Conservation (phyloP, 805 yeast genomes). For the Starmerella lactis-condensi region DNA sequence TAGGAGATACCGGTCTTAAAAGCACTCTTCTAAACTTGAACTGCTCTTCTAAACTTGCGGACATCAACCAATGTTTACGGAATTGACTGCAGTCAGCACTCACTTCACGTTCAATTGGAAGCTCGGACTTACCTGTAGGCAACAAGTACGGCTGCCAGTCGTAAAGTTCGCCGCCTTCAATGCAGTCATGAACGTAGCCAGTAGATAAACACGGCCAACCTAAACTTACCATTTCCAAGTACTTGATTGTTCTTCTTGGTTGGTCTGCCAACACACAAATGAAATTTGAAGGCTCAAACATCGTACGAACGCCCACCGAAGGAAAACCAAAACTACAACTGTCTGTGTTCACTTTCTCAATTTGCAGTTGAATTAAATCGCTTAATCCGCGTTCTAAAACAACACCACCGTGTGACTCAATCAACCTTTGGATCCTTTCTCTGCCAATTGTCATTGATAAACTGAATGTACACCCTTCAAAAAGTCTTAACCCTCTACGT, state of each 20-base stretch:
- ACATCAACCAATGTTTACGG: slow-evolving; percentile 12
- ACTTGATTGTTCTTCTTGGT: slow-evolving; percentile 51
- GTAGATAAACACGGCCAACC: slow-evolving; percentile 64
- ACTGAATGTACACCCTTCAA: slow-evolving; percentile 3
- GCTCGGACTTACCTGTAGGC: slow-evolving; percentile 52
- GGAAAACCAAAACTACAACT: slow-evolving; percentile 1
- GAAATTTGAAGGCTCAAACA: slow-evolving; percentile 32
- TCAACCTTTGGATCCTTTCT: slow-evolving; percentile 1
- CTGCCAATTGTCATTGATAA: slow-evolving; percentile 4
- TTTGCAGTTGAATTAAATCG: slow-evolving; percentile 2
- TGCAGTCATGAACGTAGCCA: slow-evolving; percentile 30
- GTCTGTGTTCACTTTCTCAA: neutral
- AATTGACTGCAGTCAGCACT: slow-evolving; percentile 17
- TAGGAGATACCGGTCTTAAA: slow-evolving; percentile 10
- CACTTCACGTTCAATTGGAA: slow-evolving; percentile 19
- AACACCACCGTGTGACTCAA: slow-evolving; percentile 4
- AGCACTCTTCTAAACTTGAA: slow-evolving; percentile 14
- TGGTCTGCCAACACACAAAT: slow-evolving; percentile 47
- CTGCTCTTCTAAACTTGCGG: slow-evolving; percentile 15
- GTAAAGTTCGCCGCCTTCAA: slow-evolving; percentile 20
- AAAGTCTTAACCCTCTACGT: neutral
- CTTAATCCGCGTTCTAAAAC: slow-evolving; percentile 4
- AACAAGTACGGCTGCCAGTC: slow-evolving; percentile 39
- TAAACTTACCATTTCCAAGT: slow-evolving; percentile 53
- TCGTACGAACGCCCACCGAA: too few relatives aligned